Evolutionary conservation across 1,284 basidiomycete genomes (phyloP).

Genomic region (Cronartium quercuum): DNA sequence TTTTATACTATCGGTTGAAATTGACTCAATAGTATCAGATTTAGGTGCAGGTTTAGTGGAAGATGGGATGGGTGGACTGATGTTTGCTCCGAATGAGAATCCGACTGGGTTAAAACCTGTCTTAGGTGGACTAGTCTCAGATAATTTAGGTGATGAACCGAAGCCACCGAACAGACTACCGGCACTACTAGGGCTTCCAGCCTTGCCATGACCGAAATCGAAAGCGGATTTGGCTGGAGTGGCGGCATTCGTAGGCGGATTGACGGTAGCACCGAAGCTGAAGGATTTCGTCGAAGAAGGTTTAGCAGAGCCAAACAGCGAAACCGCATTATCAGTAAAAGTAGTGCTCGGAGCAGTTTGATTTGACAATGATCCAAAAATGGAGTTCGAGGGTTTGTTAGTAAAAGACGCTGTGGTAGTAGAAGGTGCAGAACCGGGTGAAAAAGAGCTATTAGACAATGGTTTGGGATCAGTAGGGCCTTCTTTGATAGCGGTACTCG

Average conservation of each 20-base stretch:
- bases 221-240: conserved; percentile 6
- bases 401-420: neutral
- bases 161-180: conserved; percentile 19
- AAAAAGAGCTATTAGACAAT: neutral
- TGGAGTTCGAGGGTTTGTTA: neutral
- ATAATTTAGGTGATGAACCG: neutral
- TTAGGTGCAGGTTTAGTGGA: neutral
- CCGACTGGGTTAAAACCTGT: conserved; percentile 30
- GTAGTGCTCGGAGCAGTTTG: neutral
- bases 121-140: neutral
- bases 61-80: conserved; percentile 24
- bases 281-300: neutral
- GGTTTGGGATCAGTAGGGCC: neutral
- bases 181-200: neutral
- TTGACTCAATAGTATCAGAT: neutral
- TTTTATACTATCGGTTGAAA: neutral
- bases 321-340: neutral
- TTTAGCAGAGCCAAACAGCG: conserved; percentile 8
- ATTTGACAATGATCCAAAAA: neutral
- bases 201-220: conserved; percentile 6
- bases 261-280: no score
- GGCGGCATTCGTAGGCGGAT: neutral
- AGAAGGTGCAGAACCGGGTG: neutral
- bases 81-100: conserved; percentile 16
- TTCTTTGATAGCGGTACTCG: neutral